A percentile compares a stretch with the other conserved stretches of the same genome.
phyloP scores from a whole-genome alignment of 2,329 filamentous ascomycete species.

The Chrysoporthe puriensis region DNA sequence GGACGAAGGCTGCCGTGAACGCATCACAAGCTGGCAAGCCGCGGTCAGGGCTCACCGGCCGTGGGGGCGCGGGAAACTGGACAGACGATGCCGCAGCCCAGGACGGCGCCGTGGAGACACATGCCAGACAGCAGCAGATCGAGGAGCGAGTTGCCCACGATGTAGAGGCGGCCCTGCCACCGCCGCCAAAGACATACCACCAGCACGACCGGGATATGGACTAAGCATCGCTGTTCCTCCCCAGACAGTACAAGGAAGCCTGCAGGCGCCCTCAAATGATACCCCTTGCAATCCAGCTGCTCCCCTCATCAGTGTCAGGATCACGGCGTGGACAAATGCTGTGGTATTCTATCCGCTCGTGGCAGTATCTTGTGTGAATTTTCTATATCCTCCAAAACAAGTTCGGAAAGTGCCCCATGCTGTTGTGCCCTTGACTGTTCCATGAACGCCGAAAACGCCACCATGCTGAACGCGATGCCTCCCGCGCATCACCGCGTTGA shows the following conservation, averaged over 20 bases:
- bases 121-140: conserved; percentile 42
- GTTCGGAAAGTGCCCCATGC: conserved; percentile 5
- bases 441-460: conserved; percentile 32
- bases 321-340: not conserved
- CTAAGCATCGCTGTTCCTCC: not conserved
- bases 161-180: conserved; percentile 52
- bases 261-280: not conserved
- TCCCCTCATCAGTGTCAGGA: not conserved
- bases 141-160: conserved; percentile 48
- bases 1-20: conserved; percentile 40
- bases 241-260: not conserved
- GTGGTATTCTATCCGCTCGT: not conserved
- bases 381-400: conserved; percentile 1
- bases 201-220: conserved; percentile 34
- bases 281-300: not conserved
- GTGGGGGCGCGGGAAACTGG: conserved; percentile 65
- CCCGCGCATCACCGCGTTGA: not conserved
- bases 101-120: conserved; percentile 36
- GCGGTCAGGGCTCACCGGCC: conserved; percentile 43
- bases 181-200: conserved; percentile 51
- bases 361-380: not conserved
- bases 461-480: conserved; percentile 20
- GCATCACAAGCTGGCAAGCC: conserved; percentile 35
- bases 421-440: conserved; percentile 33
- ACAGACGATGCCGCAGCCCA: conserved; percentile 34